These are phyloP conservation scores for Schoenoplectus tabernaemontani DNA, from an alignment of 202 grass and related monocot species.

Conservation along the genomic window DNA sequence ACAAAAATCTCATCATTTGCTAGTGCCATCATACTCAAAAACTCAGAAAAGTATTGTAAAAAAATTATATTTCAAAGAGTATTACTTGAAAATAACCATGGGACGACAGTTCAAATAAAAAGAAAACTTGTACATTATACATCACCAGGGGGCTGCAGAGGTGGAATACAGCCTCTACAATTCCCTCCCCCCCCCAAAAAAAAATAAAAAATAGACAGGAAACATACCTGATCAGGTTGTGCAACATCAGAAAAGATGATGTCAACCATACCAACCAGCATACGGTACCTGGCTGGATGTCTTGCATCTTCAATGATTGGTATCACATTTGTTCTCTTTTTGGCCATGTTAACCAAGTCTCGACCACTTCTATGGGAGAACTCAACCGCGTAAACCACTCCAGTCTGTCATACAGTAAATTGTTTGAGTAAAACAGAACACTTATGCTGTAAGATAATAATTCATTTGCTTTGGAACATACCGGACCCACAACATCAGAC, in stretches of 20 bases:
- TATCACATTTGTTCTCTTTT: constrained; percentile 94
- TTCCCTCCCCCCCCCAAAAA: too few relatives aligned
- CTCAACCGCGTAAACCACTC: constrained; percentile 87
- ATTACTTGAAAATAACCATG: background rate
- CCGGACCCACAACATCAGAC: constrained; percentile 80
- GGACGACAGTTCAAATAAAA: background rate
- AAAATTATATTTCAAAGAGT: background rate
- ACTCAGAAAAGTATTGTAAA: background rate
- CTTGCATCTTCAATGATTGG: constrained; percentile 96
- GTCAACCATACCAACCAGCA: constrained; percentile 99
- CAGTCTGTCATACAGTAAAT: constrained; percentile 29
- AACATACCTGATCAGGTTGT: constrained; percentile 84
- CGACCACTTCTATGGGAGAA: constrained; percentile 94
- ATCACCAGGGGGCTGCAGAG: background rate
- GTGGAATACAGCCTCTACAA: background rate
- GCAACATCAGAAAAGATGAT: constrained; percentile 98
- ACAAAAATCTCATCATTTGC: constrained; percentile 36
- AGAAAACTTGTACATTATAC: background rate
- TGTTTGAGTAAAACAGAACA: background rate
- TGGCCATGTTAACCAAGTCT: constrained; percentile 95
- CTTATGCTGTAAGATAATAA: background rate
- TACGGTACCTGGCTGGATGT: constrained; percentile 73
- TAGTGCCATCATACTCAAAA: background rate
- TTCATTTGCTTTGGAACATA: background rate
- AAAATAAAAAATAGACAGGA: background rate